These are phyloP conservation scores for Lichtheimia corymbifera DNA, from an alignment of 371 early-diverging fungal genomes.

Conservation along the genomic window DNA sequence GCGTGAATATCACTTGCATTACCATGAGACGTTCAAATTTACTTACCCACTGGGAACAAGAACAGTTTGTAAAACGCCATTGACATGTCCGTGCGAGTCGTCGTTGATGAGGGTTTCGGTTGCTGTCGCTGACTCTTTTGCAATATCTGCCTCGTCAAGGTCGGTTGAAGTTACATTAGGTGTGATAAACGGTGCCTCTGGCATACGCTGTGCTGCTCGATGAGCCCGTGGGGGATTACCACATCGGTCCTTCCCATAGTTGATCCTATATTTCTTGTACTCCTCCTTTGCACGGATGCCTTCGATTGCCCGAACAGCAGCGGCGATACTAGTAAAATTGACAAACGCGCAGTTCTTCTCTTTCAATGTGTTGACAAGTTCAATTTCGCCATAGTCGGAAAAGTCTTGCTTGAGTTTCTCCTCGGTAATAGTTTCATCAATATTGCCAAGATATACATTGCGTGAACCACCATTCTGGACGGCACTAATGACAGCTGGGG, in stretches of 20 bases:
- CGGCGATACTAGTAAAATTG: constrained; percentile 71
- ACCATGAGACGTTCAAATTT: neutral
- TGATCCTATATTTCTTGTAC: constrained; percentile 59
- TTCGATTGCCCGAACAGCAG: constrained; percentile 74
- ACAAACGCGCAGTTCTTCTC: constrained; percentile 86
- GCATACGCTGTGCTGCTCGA: constrained; percentile 1
- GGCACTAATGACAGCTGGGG: constrained; percentile 56
- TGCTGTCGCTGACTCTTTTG: neutral
- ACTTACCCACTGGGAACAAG: neutral
- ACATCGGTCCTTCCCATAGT: constrained; percentile 87
- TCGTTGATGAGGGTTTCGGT: neutral
- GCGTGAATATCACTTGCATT: neutral
- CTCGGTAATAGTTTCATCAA: constrained; percentile 63
- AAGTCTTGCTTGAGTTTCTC: constrained; percentile 69
- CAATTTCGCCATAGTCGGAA: constrained; percentile 77
- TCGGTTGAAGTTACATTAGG: neutral
- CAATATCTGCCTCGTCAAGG: constrained; percentile 7
- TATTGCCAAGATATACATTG: constrained; percentile 78
- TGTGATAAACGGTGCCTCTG: neutral
- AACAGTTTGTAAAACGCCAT: neutral
- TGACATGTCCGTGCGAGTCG: neutral
- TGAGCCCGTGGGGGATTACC: constrained; percentile 53
- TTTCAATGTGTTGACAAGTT: constrained; percentile 71
- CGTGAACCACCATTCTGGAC: constrained; percentile 74
- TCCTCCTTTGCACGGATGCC: constrained; percentile 59